phyloP scores from a whole-genome alignment of 2,329 filamentous ascomycete genomes.

The Paraphaeosphaeria sporulosa region DNA sequence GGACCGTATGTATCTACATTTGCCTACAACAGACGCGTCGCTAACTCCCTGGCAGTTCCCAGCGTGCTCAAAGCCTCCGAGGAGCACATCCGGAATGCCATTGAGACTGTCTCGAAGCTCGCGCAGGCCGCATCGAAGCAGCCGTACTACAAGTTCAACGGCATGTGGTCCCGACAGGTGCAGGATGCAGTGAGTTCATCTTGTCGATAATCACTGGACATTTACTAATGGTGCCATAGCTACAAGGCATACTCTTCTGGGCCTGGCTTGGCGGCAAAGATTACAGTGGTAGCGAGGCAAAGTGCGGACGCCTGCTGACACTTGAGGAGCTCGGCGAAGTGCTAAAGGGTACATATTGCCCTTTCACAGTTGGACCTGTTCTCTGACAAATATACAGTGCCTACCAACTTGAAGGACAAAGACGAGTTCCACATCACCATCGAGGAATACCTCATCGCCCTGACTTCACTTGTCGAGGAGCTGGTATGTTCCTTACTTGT shows the following conservation, averaged over 20 bases:
- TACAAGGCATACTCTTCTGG: constrained; percentile 65
- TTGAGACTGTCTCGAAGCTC: constrained; percentile 74
- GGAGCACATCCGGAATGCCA: constrained; percentile 73
- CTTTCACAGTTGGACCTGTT: too few relatives aligned
- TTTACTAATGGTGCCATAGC: constrained; percentile 47
- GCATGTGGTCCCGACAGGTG: constrained; percentile 81
- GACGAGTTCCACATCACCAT: constrained; percentile 96
- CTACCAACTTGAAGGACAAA: constrained; percentile 86
- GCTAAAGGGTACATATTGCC: constrained; percentile 68
- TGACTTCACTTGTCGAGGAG: constrained; percentile 89
- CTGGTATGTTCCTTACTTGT: constrained; percentile 59
- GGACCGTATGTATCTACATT: constrained; percentile 58
- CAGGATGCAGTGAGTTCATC: constrained; percentile 75
- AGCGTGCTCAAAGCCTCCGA: constrained; percentile 74
- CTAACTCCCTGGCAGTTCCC: constrained; percentile 62
- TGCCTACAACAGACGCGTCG: not conserved
- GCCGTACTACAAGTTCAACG: constrained; percentile 98
- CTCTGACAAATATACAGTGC: constrained; percentile 64
- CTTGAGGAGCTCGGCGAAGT: constrained; percentile 86
- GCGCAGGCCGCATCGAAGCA: constrained; percentile 78
- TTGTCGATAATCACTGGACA: not conserved
- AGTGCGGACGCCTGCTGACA: constrained; percentile 74
- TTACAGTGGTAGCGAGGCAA: constrained; percentile 59
- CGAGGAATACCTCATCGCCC: constrained; percentile 91
- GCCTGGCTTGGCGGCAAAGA: constrained; percentile 82